Percentiles rank a stretch among this genome's conserved stretches.
Evolutionary conservation across 768 basidiomycete genomes (phyloP).

Genomic region (Amanita muscaria): DNA sequence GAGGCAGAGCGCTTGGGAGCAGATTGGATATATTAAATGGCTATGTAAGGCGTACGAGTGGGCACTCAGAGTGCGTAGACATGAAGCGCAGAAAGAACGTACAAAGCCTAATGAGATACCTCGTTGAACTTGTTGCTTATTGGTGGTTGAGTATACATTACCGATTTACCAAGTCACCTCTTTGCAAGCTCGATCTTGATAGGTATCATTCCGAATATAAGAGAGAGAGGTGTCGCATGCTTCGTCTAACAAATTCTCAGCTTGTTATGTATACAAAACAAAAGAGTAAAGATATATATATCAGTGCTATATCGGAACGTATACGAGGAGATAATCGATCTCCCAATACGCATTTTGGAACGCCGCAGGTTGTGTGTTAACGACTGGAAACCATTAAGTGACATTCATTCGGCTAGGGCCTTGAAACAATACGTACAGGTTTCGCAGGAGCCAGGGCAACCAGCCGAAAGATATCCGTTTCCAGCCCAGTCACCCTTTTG

Average conservation of each 20-base stretch:
- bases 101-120: background rate
- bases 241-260: no score
- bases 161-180: no score
- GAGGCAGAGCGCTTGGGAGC: background rate
- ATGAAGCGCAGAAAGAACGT: conserved; percentile 31
- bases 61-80: conserved; percentile 53
- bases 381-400: conserved; percentile 27
- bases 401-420: no score
- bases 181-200: no score
- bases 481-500: conserved; percentile 45
- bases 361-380: conserved; percentile 46
- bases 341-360: conserved; percentile 66
- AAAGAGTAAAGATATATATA: no score
- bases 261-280: no score
- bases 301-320: conserved; percentile 16
- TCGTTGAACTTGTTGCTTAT: no score
- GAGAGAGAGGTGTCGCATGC: no score
- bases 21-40: conserved; percentile 66
- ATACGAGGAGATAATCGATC: conserved; percentile 52
- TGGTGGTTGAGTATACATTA: no score
- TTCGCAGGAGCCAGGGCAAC: no score
- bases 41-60: conserved; percentile 65
- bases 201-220: no score
- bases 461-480: conserved; percentile 27
- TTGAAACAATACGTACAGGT: no score